A percentile compares a stretch with the other conserved stretches of the same genome.
Evolutionary conservation across 306 rosid genomes (phyloP).

Genomic region (Bauhinia variegata): DNA sequence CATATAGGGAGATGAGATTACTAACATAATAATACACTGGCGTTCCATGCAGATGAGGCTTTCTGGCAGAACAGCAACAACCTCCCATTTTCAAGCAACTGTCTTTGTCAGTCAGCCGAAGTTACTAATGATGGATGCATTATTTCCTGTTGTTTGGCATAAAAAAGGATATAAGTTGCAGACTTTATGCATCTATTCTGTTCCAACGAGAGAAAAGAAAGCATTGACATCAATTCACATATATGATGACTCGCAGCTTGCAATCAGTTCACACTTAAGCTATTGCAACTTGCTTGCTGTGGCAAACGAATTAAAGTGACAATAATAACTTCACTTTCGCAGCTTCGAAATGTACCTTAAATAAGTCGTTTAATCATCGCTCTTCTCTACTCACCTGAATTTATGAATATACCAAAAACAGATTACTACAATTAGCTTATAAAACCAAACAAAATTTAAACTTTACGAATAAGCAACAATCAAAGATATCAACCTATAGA

Average conservation of each 20-base stretch:
- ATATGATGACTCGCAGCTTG: slow-evolving; percentile 10
- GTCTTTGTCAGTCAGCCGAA: slow-evolving; percentile 42
- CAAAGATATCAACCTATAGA: slow-evolving; percentile 7
- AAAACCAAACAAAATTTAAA: slow-evolving; percentile 1
- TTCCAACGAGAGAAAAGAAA: slow-evolving; percentile 21
- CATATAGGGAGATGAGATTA: slow-evolving; percentile 27
- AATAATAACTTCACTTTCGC: background rate
- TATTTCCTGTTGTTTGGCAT: slow-evolving; percentile 43
- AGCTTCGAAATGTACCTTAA: background rate
- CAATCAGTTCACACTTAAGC: background rate
- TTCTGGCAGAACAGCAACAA: slow-evolving; percentile 86
- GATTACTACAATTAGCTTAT: slow-evolving; percentile 16
- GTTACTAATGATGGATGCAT: slow-evolving; percentile 35
- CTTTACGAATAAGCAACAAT: slow-evolving; percentile 14
- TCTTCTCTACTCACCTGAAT: slow-evolving; percentile 20
- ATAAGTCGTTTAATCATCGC: too few species aligned
- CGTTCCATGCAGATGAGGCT: slow-evolving; percentile 70
- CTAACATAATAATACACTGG: slow-evolving; percentile 80
- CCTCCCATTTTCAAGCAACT: slow-evolving; percentile 69
- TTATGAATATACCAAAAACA: slow-evolving; percentile 20
- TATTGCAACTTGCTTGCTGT: background rate
- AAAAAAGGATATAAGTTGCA: slow-evolving; percentile 25
- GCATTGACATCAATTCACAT: slow-evolving; percentile 12
- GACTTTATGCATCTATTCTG: slow-evolving; percentile 20
- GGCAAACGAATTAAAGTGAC: background rate